Evolutionary conservation across 495 filamentous ascomycete species (phyloP).

Genomic region (Tuber umbilicatum): DNA sequence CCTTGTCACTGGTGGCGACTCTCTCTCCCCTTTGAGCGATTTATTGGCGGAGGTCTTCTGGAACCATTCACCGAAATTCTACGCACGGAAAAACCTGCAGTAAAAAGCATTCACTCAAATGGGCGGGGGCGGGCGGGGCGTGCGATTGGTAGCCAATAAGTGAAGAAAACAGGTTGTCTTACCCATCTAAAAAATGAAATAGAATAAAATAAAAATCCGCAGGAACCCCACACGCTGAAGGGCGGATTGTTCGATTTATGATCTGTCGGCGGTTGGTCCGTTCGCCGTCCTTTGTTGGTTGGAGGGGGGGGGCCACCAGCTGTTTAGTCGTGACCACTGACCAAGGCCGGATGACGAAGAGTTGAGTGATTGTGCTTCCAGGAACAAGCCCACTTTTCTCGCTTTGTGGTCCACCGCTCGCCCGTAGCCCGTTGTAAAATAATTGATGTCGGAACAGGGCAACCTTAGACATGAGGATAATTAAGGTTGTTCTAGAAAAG

Average conservation of each 20-base stretch:
- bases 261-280: slow-evolving; percentile 31
- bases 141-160: neutral
- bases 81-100: slow-evolving; percentile 36
- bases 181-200: neutral
- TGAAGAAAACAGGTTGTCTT: neutral
- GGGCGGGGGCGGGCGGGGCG: neutral
- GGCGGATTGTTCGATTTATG: slow-evolving; percentile 33
- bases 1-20: neutral
- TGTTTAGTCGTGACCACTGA: neutral
- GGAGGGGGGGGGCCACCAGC: neutral
- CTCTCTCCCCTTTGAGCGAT: slow-evolving; percentile 38
- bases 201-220: slow-evolving; percentile 12
- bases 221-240: slow-evolving; percentile 39
- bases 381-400: slow-evolving; percentile 15
- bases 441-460: slow-evolving; percentile 23
- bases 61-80: slow-evolving; percentile 36
- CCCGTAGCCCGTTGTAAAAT: neutral
- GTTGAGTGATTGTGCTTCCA: slow-evolving; percentile 21
- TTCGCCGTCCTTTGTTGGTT: slow-evolving; percentile 30
- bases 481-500: slow-evolving; percentile 2
- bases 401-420: neutral
- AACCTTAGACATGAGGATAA: slow-evolving; percentile 26
- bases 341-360: neutral
- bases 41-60: slow-evolving; percentile 36
- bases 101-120: slow-evolving; percentile 14